phyloP scores from a whole-genome alignment of 1,139 yeast species.

The Protomyces arabidopsidicola region DNA sequence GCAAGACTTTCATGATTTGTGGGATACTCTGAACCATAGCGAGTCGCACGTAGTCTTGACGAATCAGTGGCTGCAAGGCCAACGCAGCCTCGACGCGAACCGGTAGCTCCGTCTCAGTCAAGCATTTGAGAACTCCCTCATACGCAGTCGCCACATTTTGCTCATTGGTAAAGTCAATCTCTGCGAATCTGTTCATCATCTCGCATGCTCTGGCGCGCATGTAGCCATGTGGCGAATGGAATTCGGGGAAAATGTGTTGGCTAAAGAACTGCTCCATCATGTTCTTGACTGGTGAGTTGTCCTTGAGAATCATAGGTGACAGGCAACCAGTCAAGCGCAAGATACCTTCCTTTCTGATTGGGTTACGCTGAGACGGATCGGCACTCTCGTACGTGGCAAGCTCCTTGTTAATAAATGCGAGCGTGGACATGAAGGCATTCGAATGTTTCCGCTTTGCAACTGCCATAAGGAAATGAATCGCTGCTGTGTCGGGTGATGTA shows the following conservation, averaged over 20 bases:
- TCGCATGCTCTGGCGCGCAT: conserved; percentile 83
- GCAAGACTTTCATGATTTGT: conserved; percentile 73
- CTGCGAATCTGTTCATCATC: conserved; percentile 65
- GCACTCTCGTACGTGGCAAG: conserved; percentile 41
- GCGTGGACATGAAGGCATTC: conserved; percentile 57
- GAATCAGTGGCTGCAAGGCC: conserved; percentile 75
- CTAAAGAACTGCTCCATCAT: conserved; percentile 69
- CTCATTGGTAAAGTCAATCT: conserved; percentile 50
- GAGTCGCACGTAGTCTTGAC: conserved; percentile 60
- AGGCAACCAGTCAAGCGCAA: conserved; percentile 73
- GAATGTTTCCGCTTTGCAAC: conserved; percentile 63
- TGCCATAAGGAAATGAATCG: conserved; percentile 69
- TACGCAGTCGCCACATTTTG: conserved; percentile 52
- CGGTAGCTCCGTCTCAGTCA: conserved; percentile 58
- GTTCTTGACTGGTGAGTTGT: conserved; percentile 54
- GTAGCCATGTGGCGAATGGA: conserved; percentile 62
- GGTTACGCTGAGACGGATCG: conserved; percentile 52
- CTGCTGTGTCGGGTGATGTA: conserved; percentile 74
- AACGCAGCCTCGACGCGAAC: conserved; percentile 79
- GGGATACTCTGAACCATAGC: conserved; percentile 65
- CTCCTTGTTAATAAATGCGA: conserved; percentile 60
- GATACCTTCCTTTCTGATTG: conserved; percentile 74
- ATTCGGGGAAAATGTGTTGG: conserved; percentile 65
- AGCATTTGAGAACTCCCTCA: conserved; percentile 62
- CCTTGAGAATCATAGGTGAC: conserved; percentile 53